Evolutionary conservation across 2,329 filamentous ascomycete genomes (phyloP).

Genomic region (Fusarium papillatum): DNA sequence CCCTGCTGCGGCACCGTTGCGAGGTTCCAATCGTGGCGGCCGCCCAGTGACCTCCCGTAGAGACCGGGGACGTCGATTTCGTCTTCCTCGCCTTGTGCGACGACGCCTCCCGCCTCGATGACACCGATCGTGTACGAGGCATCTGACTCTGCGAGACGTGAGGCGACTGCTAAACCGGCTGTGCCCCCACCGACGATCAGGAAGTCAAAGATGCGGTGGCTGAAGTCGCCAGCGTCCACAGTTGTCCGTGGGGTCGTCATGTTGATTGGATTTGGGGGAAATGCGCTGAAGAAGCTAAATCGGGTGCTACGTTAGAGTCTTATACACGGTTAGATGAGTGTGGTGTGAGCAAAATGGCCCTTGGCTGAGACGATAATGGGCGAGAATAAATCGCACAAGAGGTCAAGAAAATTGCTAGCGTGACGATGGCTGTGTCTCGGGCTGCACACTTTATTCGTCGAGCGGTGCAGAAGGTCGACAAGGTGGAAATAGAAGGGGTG

Average conservation of each 20-base stretch:
- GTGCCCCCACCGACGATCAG: conserved; percentile 68
- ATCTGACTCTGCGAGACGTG: conserved; percentile 59
- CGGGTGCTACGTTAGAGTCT: conserved; percentile 6
- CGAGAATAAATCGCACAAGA: not conserved
- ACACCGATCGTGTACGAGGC: conserved; percentile 46
- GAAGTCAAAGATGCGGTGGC: conserved; percentile 45
- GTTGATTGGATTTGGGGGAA: not conserved
- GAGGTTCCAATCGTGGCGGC: conserved; percentile 57
- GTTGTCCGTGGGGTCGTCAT: conserved; percentile 18
- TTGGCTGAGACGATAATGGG: conserved; percentile 7
- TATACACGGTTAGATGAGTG: conserved; percentile 5
- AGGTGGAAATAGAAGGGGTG: conserved; percentile 1
- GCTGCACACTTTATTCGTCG: not conserved
- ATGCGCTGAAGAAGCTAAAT: not conserved
- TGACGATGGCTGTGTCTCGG: not conserved
- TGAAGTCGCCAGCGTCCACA: conserved; percentile 39
- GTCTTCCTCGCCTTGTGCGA: conserved; percentile 37
- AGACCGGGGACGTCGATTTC: conserved; percentile 55
- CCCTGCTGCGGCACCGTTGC: conserved; percentile 54
- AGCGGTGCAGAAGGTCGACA: not conserved
- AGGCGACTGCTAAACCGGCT: conserved; percentile 64
- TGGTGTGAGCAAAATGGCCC: not conserved
- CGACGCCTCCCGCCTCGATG: conserved; percentile 47
- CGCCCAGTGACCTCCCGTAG: conserved; percentile 52
- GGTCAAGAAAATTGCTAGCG: not conserved